Evolutionary conservation across 2,329 filamentous ascomycete genomes (phyloP), one percentile per base, ranked within the genome.

Genomic region (Shiraia sp.): DNA sequence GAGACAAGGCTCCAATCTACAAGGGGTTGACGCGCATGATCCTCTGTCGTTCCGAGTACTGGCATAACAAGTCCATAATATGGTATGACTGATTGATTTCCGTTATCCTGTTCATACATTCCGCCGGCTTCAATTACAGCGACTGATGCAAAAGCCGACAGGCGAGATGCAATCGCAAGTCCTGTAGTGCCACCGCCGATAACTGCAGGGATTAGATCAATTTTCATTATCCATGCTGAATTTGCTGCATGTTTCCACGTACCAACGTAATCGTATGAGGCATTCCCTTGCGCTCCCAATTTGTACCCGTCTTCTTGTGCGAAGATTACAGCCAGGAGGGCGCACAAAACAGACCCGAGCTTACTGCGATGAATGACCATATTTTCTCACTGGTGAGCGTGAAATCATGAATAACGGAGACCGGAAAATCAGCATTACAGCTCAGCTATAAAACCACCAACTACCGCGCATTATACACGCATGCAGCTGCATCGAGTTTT

Each of bases 1-100:
- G 61, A 58, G 1, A 57, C n/a, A 9, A 64, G 47, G 16, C 53
- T 55, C 61, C 62, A 68, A 32, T 67, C 65, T 10, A 65, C 46
- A 1, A 57, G 36, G 1, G 62, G 47, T 10, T 62, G 41, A 3
- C 16, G 42, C 8, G 41, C 15, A 31, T 31, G 6, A 36, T 49
- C 32, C 39, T 33, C 14, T 32, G 34, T 10, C 47, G 45, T n/a
- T n/a, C n/a, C n/a, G n/a, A n/a, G n/a, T n/a, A n/a, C n/a, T n/a
- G n/a, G n/a, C n/a, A n/a, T n/a, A n/a, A n/a, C n/a, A n/a, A n/a
- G n/a, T 2, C 45, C 47, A 26, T 54, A 55, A 12, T 52, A 54
- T 2, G 62, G 62, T 4, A 65, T 46, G 6, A 51, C 39, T n/a
- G 52, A 55, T 30, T 50, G 49, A 30, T 65, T 66, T 9, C 61